Base-by-base conservation (phyloP, 2,329 filamentous ascomycete species). In the Botrytis byssoidea region DNA sequence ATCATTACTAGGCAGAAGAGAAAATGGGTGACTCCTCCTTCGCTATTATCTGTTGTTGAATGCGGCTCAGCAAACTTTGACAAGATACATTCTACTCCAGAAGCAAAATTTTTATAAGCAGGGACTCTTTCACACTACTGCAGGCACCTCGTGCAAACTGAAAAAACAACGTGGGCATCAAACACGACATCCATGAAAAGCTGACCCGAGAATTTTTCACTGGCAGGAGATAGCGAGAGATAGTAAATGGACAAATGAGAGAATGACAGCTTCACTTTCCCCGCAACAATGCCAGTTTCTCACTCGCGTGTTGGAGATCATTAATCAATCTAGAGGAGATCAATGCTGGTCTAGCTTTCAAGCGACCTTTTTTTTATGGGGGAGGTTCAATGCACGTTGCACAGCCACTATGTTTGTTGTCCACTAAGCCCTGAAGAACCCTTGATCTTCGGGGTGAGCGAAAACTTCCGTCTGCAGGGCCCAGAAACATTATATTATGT, bases 341-440 rank as follows among this genome's bases (percentile, higher is more conserved):
- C 59, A 40, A 61, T 61, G 59, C 59, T 40, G 35, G n/a, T 25
- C 35, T 12, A 48, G 42, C 29, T 25, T 35, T 29, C 42, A 42
- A 57, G n/a, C 14, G 22, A 29, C 25, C 18, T 64, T 64, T 64
- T 42, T 55, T 40, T 29, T 29, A 3, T n/a, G 37, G 60, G 35
- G 22, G 40, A 6, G 20, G 16, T 14, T 40, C 65, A 29, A 68
- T 55, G 65, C 65, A 68, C 25, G 14, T 68, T 68, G 46, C 65
- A 68, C 65, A 68, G 65, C 65, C 65, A 68, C 65, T 29, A 48
- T 68, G 48, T 57, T 57, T 57, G 66, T 35, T 32, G 61, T 48
- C 42, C 29, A 48, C 63, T 48, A 46, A 66, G 64, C 64, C 42
- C 37, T 37, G 44, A 66, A 66, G 6, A 37, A 35, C 48, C 66